phyloP scores from a whole-genome alignment of 306 rosid species.

The Styphnolobium japonicum region DNA sequence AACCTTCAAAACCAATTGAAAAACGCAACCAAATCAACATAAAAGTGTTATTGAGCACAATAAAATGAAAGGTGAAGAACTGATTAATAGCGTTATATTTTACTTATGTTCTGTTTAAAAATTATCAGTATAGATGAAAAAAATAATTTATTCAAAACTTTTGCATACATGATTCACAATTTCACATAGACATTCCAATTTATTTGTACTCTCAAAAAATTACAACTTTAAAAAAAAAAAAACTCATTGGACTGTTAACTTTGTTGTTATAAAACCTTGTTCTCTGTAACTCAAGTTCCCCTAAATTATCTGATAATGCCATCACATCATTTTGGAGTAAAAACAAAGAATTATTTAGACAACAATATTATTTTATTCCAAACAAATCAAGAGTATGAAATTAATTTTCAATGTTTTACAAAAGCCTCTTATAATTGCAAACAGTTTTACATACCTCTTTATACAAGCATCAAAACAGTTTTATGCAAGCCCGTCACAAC shows the following conservation, averaged over 20 bases:
- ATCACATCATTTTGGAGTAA: neutral
- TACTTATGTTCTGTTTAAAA: no score
- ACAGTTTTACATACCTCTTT: constrained; percentile 16
- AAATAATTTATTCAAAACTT: neutral
- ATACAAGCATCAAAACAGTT: neutral
- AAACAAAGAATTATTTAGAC: neutral
- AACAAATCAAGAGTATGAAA: neutral
- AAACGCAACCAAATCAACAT: neutral
- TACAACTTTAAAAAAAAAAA: neutral
- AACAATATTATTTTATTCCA: neutral
- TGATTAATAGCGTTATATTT: no score
- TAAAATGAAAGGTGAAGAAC: no score
- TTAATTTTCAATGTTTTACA: neutral
- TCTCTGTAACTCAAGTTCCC: no score
- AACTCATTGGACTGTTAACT: no score
- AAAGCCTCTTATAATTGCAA: neutral
- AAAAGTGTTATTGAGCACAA: neutral
- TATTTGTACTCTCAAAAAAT: neutral
- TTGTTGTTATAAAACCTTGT: no score
- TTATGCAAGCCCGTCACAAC: neutral
- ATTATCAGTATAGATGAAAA: neutral
- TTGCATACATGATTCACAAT: neutral
- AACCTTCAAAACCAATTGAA: constrained; percentile 31
- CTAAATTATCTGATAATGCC: no score
- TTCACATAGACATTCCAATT: neutral